Conservation (phyloP, 805 yeast species). For the Candida gorgasii region DNA sequence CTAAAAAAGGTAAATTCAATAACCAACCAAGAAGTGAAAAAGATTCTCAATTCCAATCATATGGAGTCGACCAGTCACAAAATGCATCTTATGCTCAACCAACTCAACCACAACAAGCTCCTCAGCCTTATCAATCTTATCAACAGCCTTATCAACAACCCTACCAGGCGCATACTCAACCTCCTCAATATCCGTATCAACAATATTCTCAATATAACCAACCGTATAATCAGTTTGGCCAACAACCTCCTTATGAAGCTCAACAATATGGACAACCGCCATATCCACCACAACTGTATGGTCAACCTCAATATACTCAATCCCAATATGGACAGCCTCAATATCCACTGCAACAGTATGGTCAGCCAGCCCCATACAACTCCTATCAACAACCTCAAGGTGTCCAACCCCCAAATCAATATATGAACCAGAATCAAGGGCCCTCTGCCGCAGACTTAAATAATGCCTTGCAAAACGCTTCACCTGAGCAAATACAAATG, state of each 20-base stretch:
- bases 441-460: constrained; percentile 5
- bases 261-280: constrained; percentile 7
- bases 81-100: constrained; percentile 14
- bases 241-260: not conserved
- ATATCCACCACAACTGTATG: constrained; percentile 5
- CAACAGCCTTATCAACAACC: constrained; percentile 16
- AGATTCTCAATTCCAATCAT: constrained; percentile 15
- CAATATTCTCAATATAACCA: constrained; percentile 8
- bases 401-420: too few species aligned
- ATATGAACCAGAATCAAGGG: constrained; percentile 14
- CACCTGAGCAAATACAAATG: constrained; percentile 27
- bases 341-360: constrained; percentile 19
- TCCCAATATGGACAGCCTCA: too few species aligned
- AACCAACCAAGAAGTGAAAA: constrained; percentile 10
- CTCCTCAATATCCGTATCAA: not conserved
- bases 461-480: constrained; percentile 16
- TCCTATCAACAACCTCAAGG: too few species aligned
- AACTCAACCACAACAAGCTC: constrained; percentile 14
- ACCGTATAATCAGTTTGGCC: constrained; percentile 9
- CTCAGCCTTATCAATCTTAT: constrained; percentile 8
- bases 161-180: not conserved
- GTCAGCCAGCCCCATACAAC: too few species aligned
- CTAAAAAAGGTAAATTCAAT: constrained; percentile 4
- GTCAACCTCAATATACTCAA: too few species aligned
- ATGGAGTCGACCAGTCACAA: not conserved